phyloP scores from a whole-genome alignment of 257 asterid species.

The Nicotiana benthamiana region DNA sequence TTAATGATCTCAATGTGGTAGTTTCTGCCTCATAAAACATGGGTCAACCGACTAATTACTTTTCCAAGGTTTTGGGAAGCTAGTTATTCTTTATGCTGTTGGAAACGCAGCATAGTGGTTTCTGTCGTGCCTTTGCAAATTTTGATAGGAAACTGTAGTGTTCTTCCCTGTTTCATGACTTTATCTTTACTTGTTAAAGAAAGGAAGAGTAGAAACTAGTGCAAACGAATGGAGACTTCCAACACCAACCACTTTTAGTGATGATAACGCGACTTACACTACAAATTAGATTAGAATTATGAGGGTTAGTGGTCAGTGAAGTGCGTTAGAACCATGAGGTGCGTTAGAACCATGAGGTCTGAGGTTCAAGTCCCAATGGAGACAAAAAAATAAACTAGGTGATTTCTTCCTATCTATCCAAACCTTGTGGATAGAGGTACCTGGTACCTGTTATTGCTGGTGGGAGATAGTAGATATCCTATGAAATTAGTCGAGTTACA shows the following conservation, averaged over 20 bases:
- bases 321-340: too few species aligned
- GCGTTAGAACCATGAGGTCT: too few species aligned
- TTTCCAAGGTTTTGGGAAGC: background rate
- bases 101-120: background rate
- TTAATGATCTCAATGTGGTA: background rate
- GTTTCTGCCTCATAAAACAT: background rate
- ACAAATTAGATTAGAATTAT: background rate
- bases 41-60: background rate
- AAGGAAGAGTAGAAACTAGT: background rate
- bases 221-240: background rate
- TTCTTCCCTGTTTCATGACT: background rate
- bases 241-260: background rate
- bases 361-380: too few species aligned
- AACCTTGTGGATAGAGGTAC: too few species aligned
- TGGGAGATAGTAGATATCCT: too few species aligned
- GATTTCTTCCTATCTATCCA: too few species aligned
- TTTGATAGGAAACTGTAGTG: background rate
- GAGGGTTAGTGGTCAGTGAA: too few species aligned
- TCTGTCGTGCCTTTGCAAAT: background rate
- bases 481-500: too few species aligned
- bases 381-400: too few species aligned
- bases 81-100: background rate
- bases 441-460: too few species aligned
- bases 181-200: background rate
- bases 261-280: background rate